A percentile compares a stretch with the other conserved stretches of the same genome.
These are phyloP conservation scores for Fraxinus baroniana DNA, from an alignment of 305 asterid species.

Conservation along the genomic window DNA sequence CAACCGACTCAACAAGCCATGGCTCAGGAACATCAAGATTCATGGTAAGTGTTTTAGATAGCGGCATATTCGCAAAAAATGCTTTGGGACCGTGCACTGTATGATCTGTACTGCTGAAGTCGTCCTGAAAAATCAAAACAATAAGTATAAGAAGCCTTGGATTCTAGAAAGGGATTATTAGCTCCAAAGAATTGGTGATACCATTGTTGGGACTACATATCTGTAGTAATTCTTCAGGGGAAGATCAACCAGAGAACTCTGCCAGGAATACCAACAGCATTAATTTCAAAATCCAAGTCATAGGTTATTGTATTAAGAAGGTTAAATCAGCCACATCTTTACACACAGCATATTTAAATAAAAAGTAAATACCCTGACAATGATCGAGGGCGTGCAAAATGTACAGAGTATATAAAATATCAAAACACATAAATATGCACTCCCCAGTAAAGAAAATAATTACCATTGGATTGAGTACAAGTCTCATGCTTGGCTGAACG, in stretches of 20 bases:
- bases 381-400: not conserved
- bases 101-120: conserved; percentile 74
- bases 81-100: conserved; percentile 85
- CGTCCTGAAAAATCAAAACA: conserved; percentile 61
- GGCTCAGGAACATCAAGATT: conserved; percentile 99
- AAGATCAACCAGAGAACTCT: conserved; percentile 97
- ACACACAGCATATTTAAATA: not conserved
- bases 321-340: not conserved
- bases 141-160: conserved; percentile 28
- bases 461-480: conserved; percentile 96
- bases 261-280: conserved; percentile 37
- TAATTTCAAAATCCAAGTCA: conserved; percentile 16
- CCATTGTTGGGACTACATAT: conserved; percentile 90
- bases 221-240: conserved; percentile 98
- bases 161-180: conserved; percentile 25
- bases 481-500: conserved; percentile 87
- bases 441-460: conserved; percentile 19
- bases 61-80: conserved; percentile 96
- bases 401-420: not conserved
- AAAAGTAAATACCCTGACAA: conserved; percentile 5
- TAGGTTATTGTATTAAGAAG: not conserved
- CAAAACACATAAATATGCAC: not conserved
- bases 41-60: conserved; percentile 96
- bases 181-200: conserved; percentile 35
- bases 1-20: conserved; percentile 93